Evolutionary conservation across 2,329 filamentous ascomycete species (phyloP), one percentile per base, ranked within the genome.

Genomic region (Purpureocillium takamizusanense): DNA sequence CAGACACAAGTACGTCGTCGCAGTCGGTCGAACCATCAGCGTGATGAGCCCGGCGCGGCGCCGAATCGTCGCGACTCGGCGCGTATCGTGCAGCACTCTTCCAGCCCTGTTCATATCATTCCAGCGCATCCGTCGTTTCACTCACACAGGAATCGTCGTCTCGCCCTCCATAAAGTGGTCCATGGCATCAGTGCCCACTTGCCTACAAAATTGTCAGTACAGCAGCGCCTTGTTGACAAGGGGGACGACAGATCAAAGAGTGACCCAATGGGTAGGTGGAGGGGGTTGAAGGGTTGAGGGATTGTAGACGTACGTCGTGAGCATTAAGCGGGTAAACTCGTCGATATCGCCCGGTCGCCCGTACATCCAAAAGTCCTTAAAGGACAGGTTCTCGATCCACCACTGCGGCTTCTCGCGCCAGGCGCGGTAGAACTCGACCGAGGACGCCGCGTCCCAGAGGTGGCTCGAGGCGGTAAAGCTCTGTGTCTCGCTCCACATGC

Each of bases 321-420:
- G 43, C 46, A 65, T 54, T 10, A 63, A 16, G 41, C 43, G 57
- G 14, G 62, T 59, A 47, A 66, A 65, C 4, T 65, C 62, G 21
- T 66, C 62, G 16, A 62, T 37, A 27, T 66, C 62, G 2, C 59
- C 54, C 0, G 62, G 53, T 9, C 49, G 51, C 7, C 51, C 62
- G 23, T 61, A 55, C 47, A 54, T 44, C 56, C 61, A 62, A 13
- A 64, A 53, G 1, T 62, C 57, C 31, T 54, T 48, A 33, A 63
- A 61, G 34, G 53, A 49, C 43, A 62, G 47, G 21, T 59, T 49
- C n/a, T 48, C 39, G 30, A 66, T 53, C 28, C 46, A 42, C 35
- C 54, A 65, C 35, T 62, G 54, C 8, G 62, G 61, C 52, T 62
- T 63, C 27, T 60, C 57, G n/a, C 61, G 58, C 67, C 66, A 69